Evolutionary conservation across 2,329 filamentous ascomycete genomes (phyloP).

Genomic region (Neospermospora avenae): DNA sequence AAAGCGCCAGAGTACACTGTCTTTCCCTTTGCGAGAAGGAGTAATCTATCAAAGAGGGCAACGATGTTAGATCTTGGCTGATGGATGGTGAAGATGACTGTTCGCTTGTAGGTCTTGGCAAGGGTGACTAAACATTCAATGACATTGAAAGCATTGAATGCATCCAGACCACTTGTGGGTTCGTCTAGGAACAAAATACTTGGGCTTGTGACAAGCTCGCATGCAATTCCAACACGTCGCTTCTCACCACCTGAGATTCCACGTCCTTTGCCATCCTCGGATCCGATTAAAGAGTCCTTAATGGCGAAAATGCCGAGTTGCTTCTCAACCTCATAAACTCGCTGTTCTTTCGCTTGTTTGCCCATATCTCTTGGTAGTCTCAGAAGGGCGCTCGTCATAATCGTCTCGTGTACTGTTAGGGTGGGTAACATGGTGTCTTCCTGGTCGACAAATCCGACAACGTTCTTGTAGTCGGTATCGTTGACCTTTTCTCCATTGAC

Average conservation of each 20-base stretch:
- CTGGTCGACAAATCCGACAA: conserved; percentile 96
- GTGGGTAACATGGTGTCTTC: conserved; percentile 97
- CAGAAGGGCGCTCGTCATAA: conserved; percentile 87
- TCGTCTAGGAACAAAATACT: conserved; percentile 97
- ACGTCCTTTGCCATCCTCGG: conserved; percentile 88
- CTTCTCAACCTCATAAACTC: conserved; percentile 88
- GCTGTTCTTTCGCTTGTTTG: conserved; percentile 79
- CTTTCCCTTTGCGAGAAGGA: conserved; percentile 83
- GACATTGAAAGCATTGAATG: conserved; percentile 97
- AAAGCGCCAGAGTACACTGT: conserved; percentile 95
- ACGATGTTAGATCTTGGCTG: conserved; percentile 98
- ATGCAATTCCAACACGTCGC: conserved; percentile 92
- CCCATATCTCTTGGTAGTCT: conserved; percentile 93
- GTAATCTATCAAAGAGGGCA: conserved; percentile 89
- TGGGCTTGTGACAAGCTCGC: conserved; percentile 94
- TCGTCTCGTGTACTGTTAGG: conserved; percentile 95
- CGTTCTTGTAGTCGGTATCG: conserved; percentile 82
- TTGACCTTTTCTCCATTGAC: conserved; percentile 89
- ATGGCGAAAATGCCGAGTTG: conserved; percentile 95
- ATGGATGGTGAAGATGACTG: conserved; percentile 97
- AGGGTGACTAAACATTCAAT: conserved; percentile 92
- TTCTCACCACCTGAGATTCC: conserved; percentile 98
- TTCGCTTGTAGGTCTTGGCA: conserved; percentile 94
- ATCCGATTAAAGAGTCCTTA: conserved; percentile 91
- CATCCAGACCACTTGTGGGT: conserved; percentile 91